Conservation (phyloP, 2,329 filamentous ascomycete species). For the Venturia oleaginea region DNA sequence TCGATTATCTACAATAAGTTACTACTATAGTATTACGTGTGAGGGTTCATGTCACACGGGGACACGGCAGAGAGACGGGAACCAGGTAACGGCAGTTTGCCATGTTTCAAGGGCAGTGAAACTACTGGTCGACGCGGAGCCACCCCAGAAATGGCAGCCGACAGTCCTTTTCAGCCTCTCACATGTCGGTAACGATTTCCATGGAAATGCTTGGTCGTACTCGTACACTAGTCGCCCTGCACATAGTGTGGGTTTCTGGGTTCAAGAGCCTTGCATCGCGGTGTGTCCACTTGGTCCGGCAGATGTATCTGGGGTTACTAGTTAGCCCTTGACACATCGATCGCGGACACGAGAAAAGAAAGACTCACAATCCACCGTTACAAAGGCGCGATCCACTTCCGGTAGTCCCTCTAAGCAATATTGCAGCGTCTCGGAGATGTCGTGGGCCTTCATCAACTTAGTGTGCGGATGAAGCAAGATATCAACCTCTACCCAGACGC, state of each 20-base stretch:
- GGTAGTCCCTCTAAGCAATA: slow-evolving; percentile 49
- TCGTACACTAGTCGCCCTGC: background rate
- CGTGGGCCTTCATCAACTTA: slow-evolving; percentile 45
- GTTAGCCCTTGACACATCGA: background rate
- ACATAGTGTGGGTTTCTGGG: background rate
- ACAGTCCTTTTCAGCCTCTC: background rate
- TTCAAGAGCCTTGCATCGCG: slow-evolving; percentile 3
- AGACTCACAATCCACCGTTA: slow-evolving; percentile 36
- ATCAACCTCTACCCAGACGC: slow-evolving; percentile 54
- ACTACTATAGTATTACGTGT: no score
- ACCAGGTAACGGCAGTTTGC: background rate
- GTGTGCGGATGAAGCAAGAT: slow-evolving; percentile 47
- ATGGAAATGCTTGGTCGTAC: background rate
- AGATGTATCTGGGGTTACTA: slow-evolving; percentile 2
- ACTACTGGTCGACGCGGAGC: background rate
- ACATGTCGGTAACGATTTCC: background rate
- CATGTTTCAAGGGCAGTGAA: background rate
- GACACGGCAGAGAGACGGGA: background rate
- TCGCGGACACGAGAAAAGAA: background rate
- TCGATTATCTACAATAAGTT: background rate
- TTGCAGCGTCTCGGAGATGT: slow-evolving; percentile 54
- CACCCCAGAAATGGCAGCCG: background rate
- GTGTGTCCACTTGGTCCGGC: slow-evolving; percentile 13
- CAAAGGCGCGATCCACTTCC: slow-evolving; percentile 46
- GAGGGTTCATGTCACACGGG: background rate